Base-by-base conservation (phyloP, 2,329 filamentous ascomycete species). In the Chrysoporthe puriensis region DNA sequence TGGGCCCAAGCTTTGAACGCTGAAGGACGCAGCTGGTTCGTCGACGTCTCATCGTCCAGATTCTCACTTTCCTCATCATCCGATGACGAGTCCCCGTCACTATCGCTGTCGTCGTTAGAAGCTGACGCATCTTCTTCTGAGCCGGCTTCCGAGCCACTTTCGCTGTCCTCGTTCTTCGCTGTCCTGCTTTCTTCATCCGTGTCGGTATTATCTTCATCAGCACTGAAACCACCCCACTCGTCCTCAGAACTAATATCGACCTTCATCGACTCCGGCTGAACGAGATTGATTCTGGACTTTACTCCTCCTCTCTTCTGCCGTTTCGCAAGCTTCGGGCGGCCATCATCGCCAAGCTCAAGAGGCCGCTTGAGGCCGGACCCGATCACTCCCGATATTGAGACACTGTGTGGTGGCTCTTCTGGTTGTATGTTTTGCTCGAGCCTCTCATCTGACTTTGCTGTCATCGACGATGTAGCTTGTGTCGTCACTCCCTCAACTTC, bases 1-100 rank as follows among this genome's bases (percentile, higher is more conserved):
- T 90, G 89, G 26, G 96, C 96, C 96, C 96, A 99, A 2, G 91
- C 86, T 78, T 98, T 98, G 84, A 99, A 99, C 0, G 93, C 93
- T 1, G 86, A 88, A 54, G 81, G 81, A 66, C 80, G 78, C 70
- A 79, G 75, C 73, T 77, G 73, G 16, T 77, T 72, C 16, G 76
- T 72, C 14, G 76, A 74, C 1, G 73, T 74, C 11, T 72, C 72
- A 3, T 74, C 74, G 11, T 71, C 66, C 14, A 63, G 64, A 36
- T 61, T 69, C 5, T 73, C 72, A 1, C 73, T 76, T 1, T 77
- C 77, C 0, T 76, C 76, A 2, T 76, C 77, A 4, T 76, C 76
- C 1, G 18, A 40, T 26, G 57, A 62, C 2, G 34, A 62, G 14
- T 64, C 66, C 43, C 60, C 62, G 40, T 62, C 63, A n/a, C 42